A percentile compares a stretch with the other conserved stretches of the same genome.
Conservation (phyloP, 306 rosid genomes). For the Dryas drummondii region DNA sequence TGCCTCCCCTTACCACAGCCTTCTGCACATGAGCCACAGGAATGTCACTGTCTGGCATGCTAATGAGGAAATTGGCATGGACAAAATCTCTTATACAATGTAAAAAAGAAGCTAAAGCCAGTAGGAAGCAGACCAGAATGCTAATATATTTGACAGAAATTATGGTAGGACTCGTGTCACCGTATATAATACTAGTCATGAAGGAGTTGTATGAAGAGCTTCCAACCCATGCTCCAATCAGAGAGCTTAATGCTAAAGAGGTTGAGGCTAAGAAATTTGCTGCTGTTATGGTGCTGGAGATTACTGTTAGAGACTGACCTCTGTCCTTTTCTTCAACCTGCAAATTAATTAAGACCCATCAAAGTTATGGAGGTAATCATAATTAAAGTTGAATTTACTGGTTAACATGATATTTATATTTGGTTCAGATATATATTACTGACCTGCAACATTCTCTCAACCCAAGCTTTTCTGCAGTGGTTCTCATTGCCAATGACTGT, state of each 20-base stretch:
- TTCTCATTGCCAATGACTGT: constrained; percentile 18
- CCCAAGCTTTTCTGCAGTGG: constrained; percentile 28
- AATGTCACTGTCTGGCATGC: constrained; percentile 17
- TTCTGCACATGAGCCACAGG: constrained; percentile 10
- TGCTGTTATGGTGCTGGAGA: constrained; percentile 18
- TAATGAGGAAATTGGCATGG: constrained; percentile 24
- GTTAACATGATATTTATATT: background rate
- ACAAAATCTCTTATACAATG: constrained; percentile 9
- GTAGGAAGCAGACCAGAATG: constrained; percentile 22
- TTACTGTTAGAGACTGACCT: constrained; percentile 13
- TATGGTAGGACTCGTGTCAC: constrained; percentile 2
- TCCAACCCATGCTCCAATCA: constrained; percentile 15
- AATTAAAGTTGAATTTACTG: background rate
- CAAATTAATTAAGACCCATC: background rate
- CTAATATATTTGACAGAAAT: constrained; percentile 2
- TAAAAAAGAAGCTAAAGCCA: constrained; percentile 17
- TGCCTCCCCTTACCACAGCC: constrained; percentile 8
- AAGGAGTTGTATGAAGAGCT: constrained; percentile 2
- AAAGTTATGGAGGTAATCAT: background rate
- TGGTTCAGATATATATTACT: background rate
- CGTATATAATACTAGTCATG: background rate
- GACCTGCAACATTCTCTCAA: constrained; percentile 27
- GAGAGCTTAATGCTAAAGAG: constrained; percentile 13
- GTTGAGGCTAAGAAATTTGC: constrained; percentile 22
- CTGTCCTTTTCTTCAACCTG: constrained; percentile 22